Conservation (phyloP, 1,139 yeast genomes). For the Saccharomyces pastorianus region DNA sequence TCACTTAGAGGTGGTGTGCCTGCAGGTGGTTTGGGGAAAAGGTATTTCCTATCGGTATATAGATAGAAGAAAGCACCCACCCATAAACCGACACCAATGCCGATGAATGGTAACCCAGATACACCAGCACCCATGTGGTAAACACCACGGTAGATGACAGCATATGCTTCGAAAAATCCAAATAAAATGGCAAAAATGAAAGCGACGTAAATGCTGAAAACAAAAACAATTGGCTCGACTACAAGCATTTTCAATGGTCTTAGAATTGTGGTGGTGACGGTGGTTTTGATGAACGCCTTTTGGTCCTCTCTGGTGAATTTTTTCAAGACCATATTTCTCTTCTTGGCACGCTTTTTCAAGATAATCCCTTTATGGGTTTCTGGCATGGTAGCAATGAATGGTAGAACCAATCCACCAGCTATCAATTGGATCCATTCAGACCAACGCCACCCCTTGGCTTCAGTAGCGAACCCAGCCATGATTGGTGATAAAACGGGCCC, state of each 20-base stretch:
- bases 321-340: slow-evolving; percentile 46
- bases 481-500: slow-evolving; percentile 83
- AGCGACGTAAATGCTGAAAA: slow-evolving; percentile 59
- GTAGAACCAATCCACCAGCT: slow-evolving; percentile 59
- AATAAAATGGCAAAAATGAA: slow-evolving; percentile 68
- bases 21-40: slow-evolving; percentile 52
- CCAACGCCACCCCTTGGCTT: slow-evolving; percentile 69
- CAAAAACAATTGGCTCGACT: slow-evolving; percentile 61
- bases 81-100: slow-evolving; percentile 58
- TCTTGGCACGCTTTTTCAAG: slow-evolving; percentile 48
- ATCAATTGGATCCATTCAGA: slow-evolving; percentile 67
- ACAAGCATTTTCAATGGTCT: slow-evolving; percentile 59
- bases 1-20: slow-evolving; percentile 41
- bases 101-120: slow-evolving; percentile 61
- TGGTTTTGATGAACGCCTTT: slow-evolving; percentile 33
- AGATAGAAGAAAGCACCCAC: slow-evolving; percentile 46
- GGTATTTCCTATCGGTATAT: slow-evolving; percentile 39
- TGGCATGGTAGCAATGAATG: slow-evolving; percentile 51
- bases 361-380: slow-evolving; percentile 67
- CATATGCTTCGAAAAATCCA: slow-evolving; percentile 73
- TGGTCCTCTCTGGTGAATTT: slow-evolving; percentile 26
- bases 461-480: slow-evolving; percentile 71
- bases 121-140: slow-evolving; percentile 52
- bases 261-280: slow-evolving; percentile 42
- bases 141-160: slow-evolving; percentile 58